Evolutionary conservation across 225 moss, liverwort and hornwort species (phyloP), one percentile per base, ranked within the genome.

Genomic region (Physcomitrium patens): DNA sequence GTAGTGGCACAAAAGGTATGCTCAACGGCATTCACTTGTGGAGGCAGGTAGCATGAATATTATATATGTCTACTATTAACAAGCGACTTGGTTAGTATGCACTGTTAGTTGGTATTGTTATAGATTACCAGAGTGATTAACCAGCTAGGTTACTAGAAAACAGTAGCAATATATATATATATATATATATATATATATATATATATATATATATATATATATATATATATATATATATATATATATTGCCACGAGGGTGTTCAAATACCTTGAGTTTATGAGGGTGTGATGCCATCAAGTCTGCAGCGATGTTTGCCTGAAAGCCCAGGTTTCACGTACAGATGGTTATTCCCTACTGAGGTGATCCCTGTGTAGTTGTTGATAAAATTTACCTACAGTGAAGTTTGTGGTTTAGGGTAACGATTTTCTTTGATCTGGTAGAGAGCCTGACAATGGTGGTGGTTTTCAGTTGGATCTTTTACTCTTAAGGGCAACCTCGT

Each of bases 1-100:
- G 63, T 83, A 54, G 87, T 84, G 20, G 83, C 85, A 41, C 95
- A 93, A 37, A 93, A 93, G 95, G 95, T 95, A 87, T 68, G 11
- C 23, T 68, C 28, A 49, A 68, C 27, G 31, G 31, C 28, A 47
- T 13, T 58, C 52, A 37, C 57, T 81, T 50, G 19, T 73, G 57
- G 17, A 42, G 44, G 63, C 28, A 60, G 12, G 60, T 72, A 43
- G 10, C 45, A 23, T 45, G 45, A 48, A 69, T 63, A 71, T 28
- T 51, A 37, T 43, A 44, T 65, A n/a, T 10, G 24, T 60, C 41
- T 14, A 60, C 17, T 51, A 11, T 72, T 70, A 11, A 66, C 67
- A 20, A 49, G 26, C n/a, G 4, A 66, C 11, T 9, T 14, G 15
- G 53, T n/a, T 26, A 57, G 31, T 46, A 52, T 44, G 45, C 69